A percentile compares a stretch with the other conserved stretches of the same genome.
Evolutionary conservation across 1,284 basidiomycete species (phyloP).

Genomic region (Ganoderma multipileum): DNA sequence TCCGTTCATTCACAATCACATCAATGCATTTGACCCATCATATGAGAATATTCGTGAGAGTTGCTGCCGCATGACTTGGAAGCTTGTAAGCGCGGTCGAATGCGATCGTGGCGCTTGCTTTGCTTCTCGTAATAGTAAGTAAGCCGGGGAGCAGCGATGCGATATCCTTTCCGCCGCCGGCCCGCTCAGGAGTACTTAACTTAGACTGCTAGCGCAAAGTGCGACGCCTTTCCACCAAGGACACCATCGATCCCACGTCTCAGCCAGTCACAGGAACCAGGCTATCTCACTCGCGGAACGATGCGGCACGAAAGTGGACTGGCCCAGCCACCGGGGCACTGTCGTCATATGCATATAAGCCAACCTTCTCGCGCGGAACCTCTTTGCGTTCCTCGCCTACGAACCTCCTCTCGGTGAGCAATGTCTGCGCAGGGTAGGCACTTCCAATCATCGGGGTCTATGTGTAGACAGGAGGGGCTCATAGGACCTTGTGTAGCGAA

Average conservation of each 20-base stretch:
- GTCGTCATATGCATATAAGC: constrained; percentile 10
- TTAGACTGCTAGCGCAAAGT: neutral
- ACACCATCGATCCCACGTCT: neutral
- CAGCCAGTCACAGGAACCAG: neutral
- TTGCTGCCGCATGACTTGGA: neutral
- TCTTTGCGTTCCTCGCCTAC: neutral
- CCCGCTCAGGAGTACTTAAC: neutral
- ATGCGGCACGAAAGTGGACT: neutral
- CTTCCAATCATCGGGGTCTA: too few relatives aligned
- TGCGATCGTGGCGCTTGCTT: neutral
- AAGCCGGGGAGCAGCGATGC: too few relatives aligned
- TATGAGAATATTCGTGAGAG: neutral
- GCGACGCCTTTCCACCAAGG: neutral
- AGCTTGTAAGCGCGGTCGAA: neutral
- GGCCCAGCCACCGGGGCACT: neutral
- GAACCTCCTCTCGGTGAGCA: neutral
- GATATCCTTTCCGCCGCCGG: neutral
- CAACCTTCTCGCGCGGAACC: neutral
- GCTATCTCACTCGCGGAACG: neutral
- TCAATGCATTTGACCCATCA: neutral
- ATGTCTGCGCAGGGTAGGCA: constrained; percentile 36
- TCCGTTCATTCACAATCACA: constrained; percentile 11
- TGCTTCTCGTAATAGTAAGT: too few relatives aligned
- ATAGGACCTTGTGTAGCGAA: constrained; percentile 51
- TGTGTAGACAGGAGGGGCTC: neutral